Evolutionary conservation across 169 alveolate species (phyloP), one percentile per base, ranked within the genome.

Genomic region (Eimeria acervulina): DNA sequence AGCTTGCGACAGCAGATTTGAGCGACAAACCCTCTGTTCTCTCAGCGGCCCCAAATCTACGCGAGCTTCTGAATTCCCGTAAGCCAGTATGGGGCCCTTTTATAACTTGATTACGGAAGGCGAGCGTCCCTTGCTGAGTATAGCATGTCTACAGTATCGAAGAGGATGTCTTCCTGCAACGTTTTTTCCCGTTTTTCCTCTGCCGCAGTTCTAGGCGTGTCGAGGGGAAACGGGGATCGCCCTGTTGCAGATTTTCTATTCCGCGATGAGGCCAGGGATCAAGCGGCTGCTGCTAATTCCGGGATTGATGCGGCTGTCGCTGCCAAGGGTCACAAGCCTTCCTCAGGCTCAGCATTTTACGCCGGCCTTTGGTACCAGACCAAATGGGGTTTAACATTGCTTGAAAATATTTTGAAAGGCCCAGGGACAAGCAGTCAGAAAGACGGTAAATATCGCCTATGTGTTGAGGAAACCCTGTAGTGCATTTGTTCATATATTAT

Each of bases 231-330:
- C 26, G 10, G 33, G n/a, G 10, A 28, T 61, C 83, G 94, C 42
- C 94, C 94, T 26, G 38, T 40, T 36, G 83, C 63, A 28, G 94
- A 87, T 63, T 42, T 38, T 19, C 81, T 87, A 26, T 63, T 87
- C 66, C 83, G 83, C 38, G 94, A 87, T 36, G 94, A 87, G 66
- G 94, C 55, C 44, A 63, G 31, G 21, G 40, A 61, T 17, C 66
- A 87, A 40, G 59, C 23, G 21, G 70, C 47, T 28, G 51, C 81
- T 23, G 74, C 63, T 26, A 17, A 4, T 36, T 87, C 94, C 31
- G 94, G 68, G 5, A 87, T 87, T 40, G 94, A 87, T 87, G 59
- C 38, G 28, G 94, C 94, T 38, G 94, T 87, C 26, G 94, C 94
- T 0, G 83, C 81, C 2, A 87, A 87, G 81, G 94, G 94, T 19